These are phyloP conservation scores for Apostasia shenzhenica DNA, from an alignment of 106 monocot species.

Conservation along the genomic window DNA sequence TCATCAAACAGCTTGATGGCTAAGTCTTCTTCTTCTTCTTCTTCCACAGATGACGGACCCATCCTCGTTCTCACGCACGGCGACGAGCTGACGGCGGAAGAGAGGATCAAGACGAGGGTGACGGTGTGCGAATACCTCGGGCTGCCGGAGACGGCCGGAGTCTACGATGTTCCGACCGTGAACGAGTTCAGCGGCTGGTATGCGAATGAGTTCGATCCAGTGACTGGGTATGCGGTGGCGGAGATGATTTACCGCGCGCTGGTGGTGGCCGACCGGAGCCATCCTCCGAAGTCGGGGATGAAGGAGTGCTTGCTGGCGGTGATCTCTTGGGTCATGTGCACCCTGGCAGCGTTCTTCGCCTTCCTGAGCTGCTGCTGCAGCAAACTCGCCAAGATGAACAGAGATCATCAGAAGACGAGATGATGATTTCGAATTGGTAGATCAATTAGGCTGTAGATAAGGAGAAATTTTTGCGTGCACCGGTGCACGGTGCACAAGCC, in stretches of 20 bases:
- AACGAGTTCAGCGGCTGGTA: slow-evolving; percentile 13
- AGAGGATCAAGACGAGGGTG: slow-evolving; percentile 22
- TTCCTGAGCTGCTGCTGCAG: slow-evolving; percentile 30
- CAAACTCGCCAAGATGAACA: slow-evolving; percentile 22
- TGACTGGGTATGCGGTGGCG: slow-evolving; percentile 27
- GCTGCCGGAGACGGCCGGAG: slow-evolving; percentile 14
- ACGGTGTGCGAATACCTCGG: slow-evolving; percentile 24
- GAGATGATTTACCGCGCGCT: slow-evolving; percentile 33
- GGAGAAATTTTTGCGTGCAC: too few species aligned
- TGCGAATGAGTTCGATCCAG: slow-evolving; percentile 34
- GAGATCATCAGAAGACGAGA: slow-evolving; percentile 11
- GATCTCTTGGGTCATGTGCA: slow-evolving; percentile 20
- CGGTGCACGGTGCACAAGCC: too few species aligned
- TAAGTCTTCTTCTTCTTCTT: neutral
- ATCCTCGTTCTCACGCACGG: slow-evolving; percentile 45
- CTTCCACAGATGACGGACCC: slow-evolving; percentile 28
- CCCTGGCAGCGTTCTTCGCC: slow-evolving; percentile 26
- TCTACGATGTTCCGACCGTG: slow-evolving; percentile 32
- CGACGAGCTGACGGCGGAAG: slow-evolving; percentile 37
- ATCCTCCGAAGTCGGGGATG: slow-evolving; percentile 24
- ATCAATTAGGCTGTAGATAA: too few species aligned
- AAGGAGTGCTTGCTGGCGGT: slow-evolving; percentile 17
- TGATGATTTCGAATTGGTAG: neutral
- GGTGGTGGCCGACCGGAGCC: slow-evolving; percentile 36
- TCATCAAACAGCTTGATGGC: neutral